Conservation (phyloP, 257 asterid species). For the Verbena officinalis region DNA sequence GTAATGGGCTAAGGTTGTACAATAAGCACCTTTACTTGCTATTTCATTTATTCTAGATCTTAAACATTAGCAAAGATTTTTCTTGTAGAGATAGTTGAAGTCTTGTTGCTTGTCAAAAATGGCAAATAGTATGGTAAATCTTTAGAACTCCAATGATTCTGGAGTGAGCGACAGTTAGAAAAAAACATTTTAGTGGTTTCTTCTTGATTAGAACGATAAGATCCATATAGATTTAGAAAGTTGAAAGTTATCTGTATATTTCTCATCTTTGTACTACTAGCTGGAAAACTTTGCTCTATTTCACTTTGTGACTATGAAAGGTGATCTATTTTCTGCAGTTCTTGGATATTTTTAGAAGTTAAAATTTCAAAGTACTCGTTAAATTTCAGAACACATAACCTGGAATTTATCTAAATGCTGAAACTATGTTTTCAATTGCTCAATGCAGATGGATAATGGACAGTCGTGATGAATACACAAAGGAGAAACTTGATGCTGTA, state of each 20-base stretch:
- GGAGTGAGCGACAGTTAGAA: no score
- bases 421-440: slow-evolving; percentile 3
- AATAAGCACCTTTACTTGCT: neutral
- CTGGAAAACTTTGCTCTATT: neutral
- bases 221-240: no score
- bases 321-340: neutral
- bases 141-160: neutral
- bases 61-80: neutral
- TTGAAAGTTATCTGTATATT: neutral
- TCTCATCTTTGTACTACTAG: neutral
- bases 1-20: neutral
- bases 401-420: neutral
- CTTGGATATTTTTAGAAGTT: neutral
- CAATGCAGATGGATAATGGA: slow-evolving; percentile 95
- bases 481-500: slow-evolving; percentile 85
- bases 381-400: neutral
- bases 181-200: neutral
- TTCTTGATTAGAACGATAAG: no score
- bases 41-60: neutral
- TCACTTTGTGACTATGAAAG: neutral
- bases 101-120: slow-evolving; percentile 4
- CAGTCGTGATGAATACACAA: slow-evolving; percentile 91
- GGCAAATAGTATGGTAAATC: neutral
- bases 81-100: no score
- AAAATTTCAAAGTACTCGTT: neutral